phyloP scores from a whole-genome alignment of 768 basidiomycete genomes.

The Leccinellum albellum region DNA sequence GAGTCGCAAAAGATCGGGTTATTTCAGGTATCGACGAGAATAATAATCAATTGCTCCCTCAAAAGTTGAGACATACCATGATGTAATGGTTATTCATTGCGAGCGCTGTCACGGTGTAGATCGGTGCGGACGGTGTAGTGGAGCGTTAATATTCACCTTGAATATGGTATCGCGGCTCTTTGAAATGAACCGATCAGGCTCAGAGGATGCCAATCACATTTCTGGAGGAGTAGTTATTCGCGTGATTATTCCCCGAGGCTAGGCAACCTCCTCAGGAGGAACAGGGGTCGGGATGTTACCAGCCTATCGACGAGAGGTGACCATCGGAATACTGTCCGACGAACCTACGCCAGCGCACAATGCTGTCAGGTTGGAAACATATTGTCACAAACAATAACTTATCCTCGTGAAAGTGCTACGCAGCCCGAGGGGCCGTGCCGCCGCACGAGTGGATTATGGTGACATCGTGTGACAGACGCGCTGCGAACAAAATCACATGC shows the following conservation, averaged over 20 bases:
- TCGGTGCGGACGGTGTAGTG: not conserved
- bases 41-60: not conserved
- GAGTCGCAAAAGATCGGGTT: not conserved
- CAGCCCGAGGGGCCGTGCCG: not conserved
- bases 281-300: constrained; percentile 3
- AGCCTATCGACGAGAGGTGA: not conserved
- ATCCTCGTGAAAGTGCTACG: constrained; percentile 9
- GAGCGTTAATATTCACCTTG: not conserved
- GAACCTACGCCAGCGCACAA: not conserved
- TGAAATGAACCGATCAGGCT: constrained; percentile 1
- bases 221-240: not conserved
- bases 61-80: too few species aligned
- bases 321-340: not conserved
- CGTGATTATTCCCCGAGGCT: constrained; percentile 6
- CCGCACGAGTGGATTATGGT: constrained; percentile 5
- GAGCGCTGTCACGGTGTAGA: not conserved
- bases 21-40: not conserved
- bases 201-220: constrained; percentile 9
- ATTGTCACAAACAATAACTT: too few species aligned
- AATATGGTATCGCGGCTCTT: not conserved
- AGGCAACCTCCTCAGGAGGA: constrained; percentile 1
- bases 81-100: too few species aligned
- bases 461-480: constrained; percentile 24
- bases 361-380: not conserved
- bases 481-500: constrained; percentile 24